Evolutionary conservation across 2,329 filamentous ascomycete genomes (phyloP).

Genomic region (Domatiomyces globalis): DNA sequence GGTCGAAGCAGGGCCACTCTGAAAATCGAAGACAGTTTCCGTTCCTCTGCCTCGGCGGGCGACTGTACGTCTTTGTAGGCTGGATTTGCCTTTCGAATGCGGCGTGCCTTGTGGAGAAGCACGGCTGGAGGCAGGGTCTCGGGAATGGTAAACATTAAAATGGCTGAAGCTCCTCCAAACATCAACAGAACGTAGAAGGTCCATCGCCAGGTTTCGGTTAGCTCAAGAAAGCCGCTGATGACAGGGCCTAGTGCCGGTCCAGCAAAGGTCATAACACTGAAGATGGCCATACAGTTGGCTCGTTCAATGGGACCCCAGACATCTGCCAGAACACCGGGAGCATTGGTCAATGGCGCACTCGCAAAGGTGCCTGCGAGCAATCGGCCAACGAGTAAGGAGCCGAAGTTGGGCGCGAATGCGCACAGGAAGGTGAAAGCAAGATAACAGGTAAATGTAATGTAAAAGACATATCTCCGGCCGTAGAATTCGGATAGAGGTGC

Average conservation of each 20-base stretch:
- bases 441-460: constrained; percentile 27
- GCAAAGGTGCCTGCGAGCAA: constrained; percentile 44
- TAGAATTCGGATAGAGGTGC: constrained; percentile 53
- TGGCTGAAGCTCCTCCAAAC: constrained; percentile 23
- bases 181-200: constrained; percentile 32
- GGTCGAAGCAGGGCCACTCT: constrained; percentile 38
- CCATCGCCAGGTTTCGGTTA: constrained; percentile 36
- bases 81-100: constrained; percentile 36
- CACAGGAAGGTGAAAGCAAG: constrained; percentile 40
- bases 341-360: constrained; percentile 31
- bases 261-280: constrained; percentile 40
- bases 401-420: constrained; percentile 43
- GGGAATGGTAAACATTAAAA: constrained; percentile 43
- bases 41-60: constrained; percentile 34
- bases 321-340: constrained; percentile 39
- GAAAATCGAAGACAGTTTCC: constrained; percentile 35
- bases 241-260: constrained; percentile 42
- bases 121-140: constrained; percentile 42
- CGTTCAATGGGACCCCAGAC: constrained; percentile 40
- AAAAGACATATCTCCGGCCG: constrained; percentile 42
- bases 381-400: constrained; percentile 38
- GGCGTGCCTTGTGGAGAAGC: constrained; percentile 39
- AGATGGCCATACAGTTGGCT: constrained; percentile 41
- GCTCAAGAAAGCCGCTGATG: constrained; percentile 42
- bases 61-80: constrained; percentile 40